Conservation (phyloP, 2,329 filamentous ascomycete species). For the Trichothecium roseum region DNA sequence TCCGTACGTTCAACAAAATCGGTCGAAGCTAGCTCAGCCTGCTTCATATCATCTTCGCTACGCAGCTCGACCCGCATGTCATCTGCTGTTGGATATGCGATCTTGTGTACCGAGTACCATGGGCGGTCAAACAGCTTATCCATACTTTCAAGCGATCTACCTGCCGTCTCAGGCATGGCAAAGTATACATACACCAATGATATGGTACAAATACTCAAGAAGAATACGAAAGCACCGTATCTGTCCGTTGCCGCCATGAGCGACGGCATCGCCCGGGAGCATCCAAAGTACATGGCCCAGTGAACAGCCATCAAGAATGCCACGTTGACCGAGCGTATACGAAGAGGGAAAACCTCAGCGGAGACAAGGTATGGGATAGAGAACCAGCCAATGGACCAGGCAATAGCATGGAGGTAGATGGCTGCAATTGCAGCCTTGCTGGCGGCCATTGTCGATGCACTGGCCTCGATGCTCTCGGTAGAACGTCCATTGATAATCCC, state of each 20-base stretch:
- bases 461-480: conserved; percentile 7
- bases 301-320: conserved; percentile 33
- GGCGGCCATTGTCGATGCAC: conserved; percentile 15
- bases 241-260: conserved; percentile 18
- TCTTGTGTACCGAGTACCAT: conserved; percentile 17
- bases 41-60: too few species aligned
- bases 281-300: conserved; percentile 24
- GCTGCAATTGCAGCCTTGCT: conserved; percentile 28
- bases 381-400: conserved; percentile 37
- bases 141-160: conserved; percentile 18
- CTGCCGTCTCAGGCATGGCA: conserved; percentile 20
- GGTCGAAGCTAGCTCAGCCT: too few species aligned
- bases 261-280: conserved; percentile 21
- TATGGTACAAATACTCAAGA: conserved; percentile 14
- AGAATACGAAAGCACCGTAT: conserved; percentile 20
- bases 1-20: too few species aligned
- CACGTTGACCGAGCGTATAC: conserved; percentile 27
- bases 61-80: too few species aligned
- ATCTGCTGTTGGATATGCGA: conserved; percentile 16
- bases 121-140: conserved; percentile 16
- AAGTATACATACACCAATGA: conserved; percentile 20
- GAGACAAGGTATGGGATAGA: conserved; percentile 33
- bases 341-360: conserved; percentile 31
- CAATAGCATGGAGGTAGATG: conserved; percentile 31
- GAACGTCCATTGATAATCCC: conserved; percentile 15